phyloP scores from a whole-genome alignment of 768 basidiomycete genomes.

The Suillus paluster region DNA sequence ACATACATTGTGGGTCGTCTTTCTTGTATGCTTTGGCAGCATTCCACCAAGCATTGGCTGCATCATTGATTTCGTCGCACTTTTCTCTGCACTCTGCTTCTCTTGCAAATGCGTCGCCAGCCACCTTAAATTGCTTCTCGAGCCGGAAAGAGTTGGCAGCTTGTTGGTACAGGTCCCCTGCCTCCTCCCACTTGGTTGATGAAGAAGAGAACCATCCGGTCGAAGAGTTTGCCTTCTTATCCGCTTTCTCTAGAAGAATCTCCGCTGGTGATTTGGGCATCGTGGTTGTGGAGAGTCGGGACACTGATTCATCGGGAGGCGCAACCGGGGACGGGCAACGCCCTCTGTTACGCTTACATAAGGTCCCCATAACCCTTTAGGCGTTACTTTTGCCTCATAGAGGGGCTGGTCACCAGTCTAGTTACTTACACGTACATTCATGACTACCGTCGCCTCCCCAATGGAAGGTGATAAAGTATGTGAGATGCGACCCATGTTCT shows the following conservation, averaged over 20 bases:
- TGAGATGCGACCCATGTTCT: neutral
- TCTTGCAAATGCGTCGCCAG: conserved; percentile 89
- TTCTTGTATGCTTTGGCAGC: conserved; percentile 96
- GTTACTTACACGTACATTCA: neutral
- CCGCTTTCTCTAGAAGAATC: conserved; percentile 79
- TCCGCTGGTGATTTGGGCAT: conserved; percentile 81
- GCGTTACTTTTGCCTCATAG: too few species aligned
- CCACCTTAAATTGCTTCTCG: conserved; percentile 89
- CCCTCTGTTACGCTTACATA: neutral
- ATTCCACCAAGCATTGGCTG: conserved; percentile 99
- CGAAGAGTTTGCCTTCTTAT: conserved; percentile 89
- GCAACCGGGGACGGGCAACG: neutral
- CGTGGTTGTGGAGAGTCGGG: conserved; percentile 45
- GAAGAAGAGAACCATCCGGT: conserved; percentile 88
- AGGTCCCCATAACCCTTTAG: neutral
- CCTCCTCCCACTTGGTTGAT: conserved; percentile 89
- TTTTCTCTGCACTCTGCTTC: conserved; percentile 95
- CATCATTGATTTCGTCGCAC: conserved; percentile 87
- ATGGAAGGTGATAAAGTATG: too few species aligned
- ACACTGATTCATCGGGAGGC: conserved; percentile 13
- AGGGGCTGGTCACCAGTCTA: too few species aligned
- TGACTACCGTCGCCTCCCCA: neutral
- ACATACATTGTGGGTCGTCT: conserved; percentile 80
- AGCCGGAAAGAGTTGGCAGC: conserved; percentile 93
- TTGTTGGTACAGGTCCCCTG: conserved; percentile 93